Evolutionary conservation across 2,329 filamentous ascomycete species (phyloP).

Genomic region (Aspergillus tubingensis): DNA sequence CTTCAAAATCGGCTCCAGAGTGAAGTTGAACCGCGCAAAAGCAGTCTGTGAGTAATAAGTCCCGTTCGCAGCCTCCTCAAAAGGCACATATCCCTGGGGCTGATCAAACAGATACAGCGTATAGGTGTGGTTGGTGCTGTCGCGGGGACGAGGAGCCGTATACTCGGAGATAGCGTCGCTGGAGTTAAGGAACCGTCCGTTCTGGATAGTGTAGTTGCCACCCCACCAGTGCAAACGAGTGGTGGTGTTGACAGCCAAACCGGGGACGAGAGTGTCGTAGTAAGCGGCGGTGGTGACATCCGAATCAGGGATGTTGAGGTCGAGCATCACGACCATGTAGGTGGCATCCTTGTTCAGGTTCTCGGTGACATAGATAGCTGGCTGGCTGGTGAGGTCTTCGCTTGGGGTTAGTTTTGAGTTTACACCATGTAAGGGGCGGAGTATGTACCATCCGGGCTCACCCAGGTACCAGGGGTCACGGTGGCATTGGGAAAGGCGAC

Average conservation of each 20-base stretch:
- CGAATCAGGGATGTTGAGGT: conserved; percentile 4
- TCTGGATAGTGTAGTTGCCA: background rate
- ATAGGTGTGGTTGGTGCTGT: background rate
- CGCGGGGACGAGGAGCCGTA: conserved; percentile 1
- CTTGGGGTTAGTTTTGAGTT: background rate
- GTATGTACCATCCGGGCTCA: background rate
- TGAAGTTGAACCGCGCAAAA: background rate
- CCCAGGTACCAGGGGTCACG: background rate
- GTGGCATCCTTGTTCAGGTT: background rate
- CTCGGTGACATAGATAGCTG: background rate
- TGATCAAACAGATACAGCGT: background rate
- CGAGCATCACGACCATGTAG: conserved; percentile 2
- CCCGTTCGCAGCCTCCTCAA: background rate
- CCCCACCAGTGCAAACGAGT: conserved; percentile 4
- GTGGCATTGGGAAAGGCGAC: background rate
- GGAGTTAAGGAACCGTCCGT: background rate
- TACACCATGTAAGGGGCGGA: too few relatives aligned
- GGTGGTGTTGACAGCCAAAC: background rate
- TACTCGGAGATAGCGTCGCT: background rate
- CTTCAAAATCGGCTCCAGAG: background rate
- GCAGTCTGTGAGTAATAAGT: background rate
- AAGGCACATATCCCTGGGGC: background rate
- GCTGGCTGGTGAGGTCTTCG: background rate
- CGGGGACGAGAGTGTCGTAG: background rate
- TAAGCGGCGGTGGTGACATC: background rate